These are phyloP conservation scores for Talaromyces sp. DNA, from an alignment of 2,329 filamentous ascomycete species.

Conservation along the genomic window DNA sequence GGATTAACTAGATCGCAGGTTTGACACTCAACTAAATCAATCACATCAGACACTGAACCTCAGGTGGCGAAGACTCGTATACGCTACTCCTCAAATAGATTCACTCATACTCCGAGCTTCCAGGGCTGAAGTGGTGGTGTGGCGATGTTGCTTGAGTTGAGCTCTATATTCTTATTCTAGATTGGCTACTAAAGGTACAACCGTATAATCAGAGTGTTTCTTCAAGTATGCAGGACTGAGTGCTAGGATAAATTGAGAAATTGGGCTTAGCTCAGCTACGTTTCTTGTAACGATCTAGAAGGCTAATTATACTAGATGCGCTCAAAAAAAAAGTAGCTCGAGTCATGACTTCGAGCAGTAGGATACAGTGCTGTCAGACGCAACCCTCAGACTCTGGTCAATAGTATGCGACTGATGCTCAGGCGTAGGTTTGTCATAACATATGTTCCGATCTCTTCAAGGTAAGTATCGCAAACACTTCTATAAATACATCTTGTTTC, in stretches of 20 bases:
- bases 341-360: background rate
- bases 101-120: background rate
- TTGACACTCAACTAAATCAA: background rate
- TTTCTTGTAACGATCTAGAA: background rate
- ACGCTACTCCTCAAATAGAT: background rate
- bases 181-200: too few species aligned
- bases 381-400: too few species aligned
- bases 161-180: too few species aligned
- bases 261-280: background rate
- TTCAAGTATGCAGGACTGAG: background rate
- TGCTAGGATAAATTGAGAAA: background rate
- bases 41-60: background rate
- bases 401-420: too few species aligned
- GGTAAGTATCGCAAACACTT: too few species aligned
- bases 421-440: too few species aligned
- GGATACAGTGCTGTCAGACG: background rate
- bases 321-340: background rate
- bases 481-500: too few species aligned
- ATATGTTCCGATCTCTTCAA: too few species aligned
- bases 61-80: background rate
- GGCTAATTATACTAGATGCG: background rate
- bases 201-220: too few species aligned
- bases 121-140: too few species aligned
- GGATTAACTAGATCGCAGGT: background rate
- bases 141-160: too few species aligned